Evolutionary conservation across 1,139 yeast genomes (phyloP).

Genomic region (Debaryomyces nepalensis): DNA sequence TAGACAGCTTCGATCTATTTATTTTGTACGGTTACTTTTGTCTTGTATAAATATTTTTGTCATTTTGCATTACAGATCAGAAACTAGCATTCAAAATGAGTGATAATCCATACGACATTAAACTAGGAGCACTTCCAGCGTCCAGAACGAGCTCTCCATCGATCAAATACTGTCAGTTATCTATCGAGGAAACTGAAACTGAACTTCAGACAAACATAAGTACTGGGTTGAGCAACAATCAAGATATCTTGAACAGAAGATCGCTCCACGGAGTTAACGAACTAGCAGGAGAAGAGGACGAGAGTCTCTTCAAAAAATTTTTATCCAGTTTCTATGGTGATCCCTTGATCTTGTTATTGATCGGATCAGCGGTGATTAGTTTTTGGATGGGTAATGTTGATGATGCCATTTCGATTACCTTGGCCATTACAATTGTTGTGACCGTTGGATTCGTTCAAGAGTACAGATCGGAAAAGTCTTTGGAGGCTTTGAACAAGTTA

Average conservation of each 20-base stretch:
- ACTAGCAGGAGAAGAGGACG: constrained; percentile 74
- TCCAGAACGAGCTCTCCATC: constrained; percentile 46
- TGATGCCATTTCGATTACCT: constrained; percentile 86
- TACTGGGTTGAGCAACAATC: constrained; percentile 65
- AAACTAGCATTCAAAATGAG: constrained; percentile 26
- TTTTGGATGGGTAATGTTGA: constrained; percentile 91
- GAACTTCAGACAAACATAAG: constrained; percentile 64
- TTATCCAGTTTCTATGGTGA: constrained; percentile 81
- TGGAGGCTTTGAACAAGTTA: constrained; percentile 86
- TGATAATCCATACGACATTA: constrained; percentile 37
- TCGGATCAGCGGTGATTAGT: constrained; percentile 85
- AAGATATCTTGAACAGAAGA: constrained; percentile 73
- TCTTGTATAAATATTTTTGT: constrained; percentile 6
- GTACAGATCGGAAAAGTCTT: constrained; percentile 88
- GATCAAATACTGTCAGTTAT: constrained; percentile 56
- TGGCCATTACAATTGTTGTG: constrained; percentile 88
- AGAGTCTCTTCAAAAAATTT: constrained; percentile 69
- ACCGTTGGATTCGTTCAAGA: constrained; percentile 97
- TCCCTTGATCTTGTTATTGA: constrained; percentile 82
- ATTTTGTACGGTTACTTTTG: constrained; percentile 5
- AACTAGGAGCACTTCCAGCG: constrained; percentile 22
- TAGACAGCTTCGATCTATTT: constrained; percentile 2
- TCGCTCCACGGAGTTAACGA: constrained; percentile 80
- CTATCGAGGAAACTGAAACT: constrained; percentile 63
- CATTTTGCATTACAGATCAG: constrained; percentile 9